A percentile compares a stretch with the other conserved stretches of the same genome.
phyloP scores from a whole-genome alignment of 2,329 filamentous ascomycete genomes.

The Pseudogymnoascus sp. region DNA sequence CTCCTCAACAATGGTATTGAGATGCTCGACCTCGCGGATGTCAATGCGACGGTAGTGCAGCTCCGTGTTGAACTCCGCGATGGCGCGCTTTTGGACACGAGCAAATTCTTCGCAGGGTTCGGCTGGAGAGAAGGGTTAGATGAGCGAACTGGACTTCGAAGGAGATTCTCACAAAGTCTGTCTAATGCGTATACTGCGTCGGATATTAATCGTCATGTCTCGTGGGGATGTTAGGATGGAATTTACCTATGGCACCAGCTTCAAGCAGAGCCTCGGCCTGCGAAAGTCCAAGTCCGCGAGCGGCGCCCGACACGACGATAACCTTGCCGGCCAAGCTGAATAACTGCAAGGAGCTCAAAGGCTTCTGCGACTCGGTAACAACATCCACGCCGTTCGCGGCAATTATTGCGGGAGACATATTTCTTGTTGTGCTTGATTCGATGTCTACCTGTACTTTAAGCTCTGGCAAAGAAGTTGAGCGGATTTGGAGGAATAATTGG shows the following conservation, averaged over 20 bases:
- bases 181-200: slow-evolving; percentile 33
- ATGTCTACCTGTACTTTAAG: not conserved
- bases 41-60: slow-evolving; percentile 60
- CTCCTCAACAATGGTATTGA: slow-evolving; percentile 48
- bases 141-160: slow-evolving; percentile 11
- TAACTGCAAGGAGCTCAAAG: not conserved
- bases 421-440: not conserved
- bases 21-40: slow-evolving; percentile 50
- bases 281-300: slow-evolving; percentile 58
- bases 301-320: slow-evolving; percentile 60
- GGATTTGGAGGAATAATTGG: not conserved
- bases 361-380: not conserved
- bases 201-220: slow-evolving; percentile 8
- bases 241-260: slow-evolving; percentile 55
- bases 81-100: slow-evolving; percentile 47
- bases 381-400: not conserved
- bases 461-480: not conserved
- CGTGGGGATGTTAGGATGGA: not conserved
- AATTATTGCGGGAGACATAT: not conserved
- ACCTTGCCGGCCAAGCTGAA: slow-evolving; percentile 57
- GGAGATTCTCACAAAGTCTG: slow-evolving; percentile 27
- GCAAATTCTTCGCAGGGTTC: slow-evolving; percentile 45
- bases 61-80: slow-evolving; percentile 50
- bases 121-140: not conserved
- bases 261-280: slow-evolving; percentile 63